Conservation (phyloP, 768 basidiomycete genomes). For the Dictyophora rubrovolvata region DNA sequence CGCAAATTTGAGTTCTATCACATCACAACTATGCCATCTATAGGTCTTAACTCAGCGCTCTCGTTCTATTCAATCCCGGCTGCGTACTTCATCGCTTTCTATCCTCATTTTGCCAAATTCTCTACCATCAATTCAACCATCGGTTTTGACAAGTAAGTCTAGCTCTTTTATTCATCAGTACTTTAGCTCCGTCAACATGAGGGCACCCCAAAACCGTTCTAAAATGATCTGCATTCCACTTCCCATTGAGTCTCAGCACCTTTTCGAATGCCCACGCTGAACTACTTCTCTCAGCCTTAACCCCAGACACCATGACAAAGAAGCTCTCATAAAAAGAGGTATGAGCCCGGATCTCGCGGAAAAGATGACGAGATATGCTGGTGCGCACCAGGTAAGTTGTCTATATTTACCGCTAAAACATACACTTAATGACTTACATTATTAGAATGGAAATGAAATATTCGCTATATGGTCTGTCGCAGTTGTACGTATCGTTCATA, state of each 20-base stretch:
- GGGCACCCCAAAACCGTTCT: too few species aligned
- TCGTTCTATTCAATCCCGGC: slow-evolving; percentile 30
- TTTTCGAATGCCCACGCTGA: too few species aligned
- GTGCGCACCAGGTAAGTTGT: slow-evolving; percentile 19
- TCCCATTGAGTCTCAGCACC: too few species aligned
- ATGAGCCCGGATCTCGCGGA: slow-evolving; percentile 17
- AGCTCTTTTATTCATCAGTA: not conserved
- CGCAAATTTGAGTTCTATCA: not conserved
- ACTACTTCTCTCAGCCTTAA: slow-evolving; percentile 16
- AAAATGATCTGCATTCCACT: too few species aligned
- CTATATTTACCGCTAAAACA: not conserved
- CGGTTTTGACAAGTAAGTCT: slow-evolving; percentile 28
- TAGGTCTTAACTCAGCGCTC: slow-evolving; percentile 15
- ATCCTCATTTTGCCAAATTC: slow-evolving; percentile 21
- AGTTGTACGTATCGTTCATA: slow-evolving; percentile 14
- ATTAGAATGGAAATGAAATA: slow-evolving; percentile 24
- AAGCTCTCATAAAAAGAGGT: slow-evolving; percentile 18
- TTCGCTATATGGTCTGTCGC: slow-evolving; percentile 27
- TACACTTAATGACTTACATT: not conserved
- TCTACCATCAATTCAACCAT: slow-evolving; percentile 17
- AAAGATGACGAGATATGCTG: slow-evolving; percentile 26
- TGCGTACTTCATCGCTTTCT: slow-evolving; percentile 25
- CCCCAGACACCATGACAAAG: slow-evolving; percentile 21
- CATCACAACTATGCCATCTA: not conserved
- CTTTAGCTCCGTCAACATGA: too few species aligned